These are phyloP conservation scores for Zygosaccharomyces kombuchaensis DNA, from an alignment of 805 yeast genomes.

Conservation along the genomic window DNA sequence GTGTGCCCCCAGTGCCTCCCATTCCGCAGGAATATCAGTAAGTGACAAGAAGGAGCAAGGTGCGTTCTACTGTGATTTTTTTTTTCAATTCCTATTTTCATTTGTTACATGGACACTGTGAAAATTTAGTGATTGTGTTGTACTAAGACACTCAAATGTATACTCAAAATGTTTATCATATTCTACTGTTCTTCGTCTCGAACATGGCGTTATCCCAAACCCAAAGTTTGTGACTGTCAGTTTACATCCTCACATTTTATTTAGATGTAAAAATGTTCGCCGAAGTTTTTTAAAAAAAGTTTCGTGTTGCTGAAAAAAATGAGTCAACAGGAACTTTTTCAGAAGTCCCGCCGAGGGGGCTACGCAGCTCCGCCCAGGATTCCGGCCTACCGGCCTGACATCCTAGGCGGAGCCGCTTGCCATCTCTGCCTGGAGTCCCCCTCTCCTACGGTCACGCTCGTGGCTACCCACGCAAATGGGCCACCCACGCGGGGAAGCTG, in stretches of 20 bases:
- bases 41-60: background rate
- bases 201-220: too few species aligned
- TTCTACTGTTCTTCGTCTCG: too few species aligned
- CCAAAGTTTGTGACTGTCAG: background rate
- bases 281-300: too few species aligned
- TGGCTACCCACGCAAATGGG: background rate
- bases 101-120: background rate
- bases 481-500: constrained; percentile 4
- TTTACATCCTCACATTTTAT: too few species aligned
- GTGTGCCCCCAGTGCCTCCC: constrained; percentile 13
- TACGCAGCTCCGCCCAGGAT: too few species aligned
- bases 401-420: background rate
- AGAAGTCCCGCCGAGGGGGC: too few species aligned
- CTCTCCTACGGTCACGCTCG: background rate
- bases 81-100: background rate
- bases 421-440: background rate
- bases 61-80: background rate
- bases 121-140: background rate
- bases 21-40: constrained; percentile 14
- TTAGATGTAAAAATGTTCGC: too few species aligned
- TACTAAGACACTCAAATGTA: background rate
- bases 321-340: too few species aligned
- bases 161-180: background rate
- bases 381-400: too few species aligned
- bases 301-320: too few species aligned